These are phyloP conservation scores for Takashimella koratensis DNA, from an alignment of 1,284 basidiomycete species.

Conservation along the genomic window DNA sequence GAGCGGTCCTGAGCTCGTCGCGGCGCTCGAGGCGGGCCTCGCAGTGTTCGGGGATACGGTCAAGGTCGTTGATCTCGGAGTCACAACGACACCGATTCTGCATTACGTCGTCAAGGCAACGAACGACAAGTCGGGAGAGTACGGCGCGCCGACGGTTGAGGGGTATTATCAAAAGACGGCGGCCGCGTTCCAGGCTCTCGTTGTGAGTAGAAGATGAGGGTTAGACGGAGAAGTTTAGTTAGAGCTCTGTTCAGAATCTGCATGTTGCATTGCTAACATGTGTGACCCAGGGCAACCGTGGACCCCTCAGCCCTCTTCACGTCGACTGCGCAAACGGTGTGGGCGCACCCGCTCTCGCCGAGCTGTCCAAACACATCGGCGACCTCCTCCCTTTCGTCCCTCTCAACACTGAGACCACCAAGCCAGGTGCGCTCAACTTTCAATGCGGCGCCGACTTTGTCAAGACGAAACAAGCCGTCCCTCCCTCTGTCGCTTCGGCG, in stretches of 20 bases:
- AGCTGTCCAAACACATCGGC: constrained; percentile 54
- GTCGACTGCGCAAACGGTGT: constrained; percentile 99
- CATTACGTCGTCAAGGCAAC: constrained; percentile 91
- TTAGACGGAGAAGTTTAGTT: background rate
- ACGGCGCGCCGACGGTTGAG: constrained; percentile 77
- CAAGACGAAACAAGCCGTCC: constrained; percentile 84
- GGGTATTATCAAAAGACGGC: constrained; percentile 86
- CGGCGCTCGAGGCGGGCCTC: constrained; percentile 80
- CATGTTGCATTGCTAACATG: background rate
- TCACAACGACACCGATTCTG: constrained; percentile 91
- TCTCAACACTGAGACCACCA: constrained; percentile 65
- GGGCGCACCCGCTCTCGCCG: constrained; percentile 67
- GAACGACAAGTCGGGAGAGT: constrained; percentile 65
- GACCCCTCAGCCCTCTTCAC: constrained; percentile 55
- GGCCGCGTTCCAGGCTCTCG: constrained; percentile 78
- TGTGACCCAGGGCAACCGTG: constrained; percentile 56
- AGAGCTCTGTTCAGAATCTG: no score
- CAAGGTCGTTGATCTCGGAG: constrained; percentile 55
- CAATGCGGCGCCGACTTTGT: constrained; percentile 95
- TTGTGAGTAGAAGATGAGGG: constrained; percentile 56
- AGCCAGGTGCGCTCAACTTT: constrained; percentile 73
- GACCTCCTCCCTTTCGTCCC: constrained; percentile 49
- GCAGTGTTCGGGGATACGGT: constrained; percentile 54
- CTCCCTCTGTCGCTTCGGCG: constrained; percentile 51
- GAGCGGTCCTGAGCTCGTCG: constrained; percentile 75